Conservation (phyloP, 2,329 filamentous ascomycete genomes). For the Trichophyton equinum region DNA sequence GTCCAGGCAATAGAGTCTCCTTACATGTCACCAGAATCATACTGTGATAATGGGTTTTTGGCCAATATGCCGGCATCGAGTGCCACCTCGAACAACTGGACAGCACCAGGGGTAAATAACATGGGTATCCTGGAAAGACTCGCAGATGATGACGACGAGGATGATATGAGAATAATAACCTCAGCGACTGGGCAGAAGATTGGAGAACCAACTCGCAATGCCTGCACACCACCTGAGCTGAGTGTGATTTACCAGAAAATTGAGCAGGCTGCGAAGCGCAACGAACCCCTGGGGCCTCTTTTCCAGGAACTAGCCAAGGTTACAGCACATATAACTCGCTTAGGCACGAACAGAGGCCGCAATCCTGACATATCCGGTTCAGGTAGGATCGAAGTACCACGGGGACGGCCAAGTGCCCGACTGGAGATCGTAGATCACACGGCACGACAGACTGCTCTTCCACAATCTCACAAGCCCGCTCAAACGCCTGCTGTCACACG, state of each 20-base stretch:
- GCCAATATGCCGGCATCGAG: background rate
- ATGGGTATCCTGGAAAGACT: background rate
- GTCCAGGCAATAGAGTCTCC: background rate
- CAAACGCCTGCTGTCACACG: background rate
- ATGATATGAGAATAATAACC: conserved; percentile 1
- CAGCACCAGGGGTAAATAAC: background rate
- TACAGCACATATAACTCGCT: conserved; percentile 9
- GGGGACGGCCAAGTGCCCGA: background rate
- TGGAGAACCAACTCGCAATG: background rate
- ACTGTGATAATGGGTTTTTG: background rate
- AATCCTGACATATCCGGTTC: background rate
- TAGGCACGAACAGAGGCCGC: background rate
- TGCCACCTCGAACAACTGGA: background rate
- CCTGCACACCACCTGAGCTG: conserved; percentile 15
- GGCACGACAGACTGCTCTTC: background rate
- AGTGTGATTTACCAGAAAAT: conserved; percentile 21
- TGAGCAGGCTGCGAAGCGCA: conserved; percentile 20
- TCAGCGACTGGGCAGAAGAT: background rate
- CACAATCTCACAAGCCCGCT: background rate
- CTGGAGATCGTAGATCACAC: background rate
- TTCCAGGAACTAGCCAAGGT: conserved; percentile 19
- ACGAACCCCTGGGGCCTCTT: conserved; percentile 19
- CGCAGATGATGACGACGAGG: background rate
- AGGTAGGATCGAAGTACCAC: background rate
- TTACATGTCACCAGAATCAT: background rate